These are phyloP conservation scores for Stemphylium beticola DNA, from an alignment of 2,329 filamentous ascomycete genomes.

Conservation along the genomic window DNA sequence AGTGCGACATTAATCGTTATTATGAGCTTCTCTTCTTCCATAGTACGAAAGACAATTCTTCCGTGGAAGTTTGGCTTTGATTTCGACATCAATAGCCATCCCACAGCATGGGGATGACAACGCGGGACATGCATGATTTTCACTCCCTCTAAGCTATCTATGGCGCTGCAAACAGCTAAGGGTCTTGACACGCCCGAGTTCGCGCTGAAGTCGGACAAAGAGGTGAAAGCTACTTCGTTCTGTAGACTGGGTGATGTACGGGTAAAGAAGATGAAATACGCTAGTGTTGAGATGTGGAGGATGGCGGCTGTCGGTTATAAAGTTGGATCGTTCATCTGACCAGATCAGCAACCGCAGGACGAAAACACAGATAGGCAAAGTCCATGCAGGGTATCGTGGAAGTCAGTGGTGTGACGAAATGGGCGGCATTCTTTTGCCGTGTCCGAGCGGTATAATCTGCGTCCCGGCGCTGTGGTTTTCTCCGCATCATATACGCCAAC, in stretches of 20 bases:
- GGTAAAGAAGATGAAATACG: not conserved
- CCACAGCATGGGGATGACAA: not conserved
- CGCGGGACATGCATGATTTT: slow-evolving; percentile 1
- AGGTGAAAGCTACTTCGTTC: not conserved
- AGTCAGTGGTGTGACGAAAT: too few species aligned
- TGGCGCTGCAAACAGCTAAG: not conserved
- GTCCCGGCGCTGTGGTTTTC: too few species aligned
- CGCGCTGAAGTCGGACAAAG: not conserved
- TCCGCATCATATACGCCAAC: too few species aligned
- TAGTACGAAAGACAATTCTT: not conserved
- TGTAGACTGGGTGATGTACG: not conserved
- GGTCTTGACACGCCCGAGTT: not conserved
- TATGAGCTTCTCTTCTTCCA: too few species aligned
- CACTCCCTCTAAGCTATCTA: not conserved
- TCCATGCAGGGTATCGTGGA: too few species aligned
- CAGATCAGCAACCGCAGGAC: too few species aligned
- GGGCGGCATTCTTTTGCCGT: too few species aligned
- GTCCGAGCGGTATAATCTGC: too few species aligned
- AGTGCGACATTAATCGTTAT: not conserved
- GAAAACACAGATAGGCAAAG: too few species aligned
- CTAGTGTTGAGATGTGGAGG: not conserved
- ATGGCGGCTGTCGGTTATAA: not conserved
- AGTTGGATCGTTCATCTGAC: not conserved
- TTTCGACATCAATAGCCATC: not conserved
- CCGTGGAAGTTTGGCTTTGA: slow-evolving; percentile 7